These are phyloP conservation scores for Pleurotus cornucopiae DNA, from an alignment of 768 basidiomycete genomes.

Conservation along the genomic window DNA sequence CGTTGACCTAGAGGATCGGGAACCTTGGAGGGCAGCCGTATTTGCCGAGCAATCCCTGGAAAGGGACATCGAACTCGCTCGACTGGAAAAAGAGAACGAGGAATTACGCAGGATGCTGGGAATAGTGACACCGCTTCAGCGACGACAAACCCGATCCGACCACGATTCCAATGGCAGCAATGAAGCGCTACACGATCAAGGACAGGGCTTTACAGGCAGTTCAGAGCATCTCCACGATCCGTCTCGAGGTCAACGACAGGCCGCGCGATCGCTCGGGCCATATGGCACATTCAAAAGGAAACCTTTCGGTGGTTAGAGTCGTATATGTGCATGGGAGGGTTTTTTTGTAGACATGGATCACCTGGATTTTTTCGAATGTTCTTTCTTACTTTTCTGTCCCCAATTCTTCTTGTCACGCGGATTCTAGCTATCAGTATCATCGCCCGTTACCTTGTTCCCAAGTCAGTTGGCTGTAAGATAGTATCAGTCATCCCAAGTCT, in stretches of 20 bases:
- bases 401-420: neutral
- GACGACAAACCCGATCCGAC: constrained; percentile 6
- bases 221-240: neutral
- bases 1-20: constrained; percentile 32
- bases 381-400: neutral
- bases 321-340: neutral
- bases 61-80: constrained; percentile 84
- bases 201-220: neutral
- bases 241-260: neutral
- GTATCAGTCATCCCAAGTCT: neutral
- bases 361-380: neutral
- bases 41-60: constrained; percentile 76
- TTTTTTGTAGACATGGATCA: neutral
- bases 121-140: constrained; percentile 28
- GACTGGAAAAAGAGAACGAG: constrained; percentile 85
- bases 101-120: constrained; percentile 72
- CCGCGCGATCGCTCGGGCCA: constrained; percentile 24
- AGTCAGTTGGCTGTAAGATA: neutral
- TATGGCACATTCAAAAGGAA: constrained; percentile 40
- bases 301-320: constrained; percentile 16
- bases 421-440: neutral
- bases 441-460: neutral
- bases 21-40: constrained; percentile 31
- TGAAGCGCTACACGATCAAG: neutral
- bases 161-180: neutral